phyloP scores from a whole-genome alignment of 2,329 filamentous ascomycete species.

The Penicillium griseofulvum region DNA sequence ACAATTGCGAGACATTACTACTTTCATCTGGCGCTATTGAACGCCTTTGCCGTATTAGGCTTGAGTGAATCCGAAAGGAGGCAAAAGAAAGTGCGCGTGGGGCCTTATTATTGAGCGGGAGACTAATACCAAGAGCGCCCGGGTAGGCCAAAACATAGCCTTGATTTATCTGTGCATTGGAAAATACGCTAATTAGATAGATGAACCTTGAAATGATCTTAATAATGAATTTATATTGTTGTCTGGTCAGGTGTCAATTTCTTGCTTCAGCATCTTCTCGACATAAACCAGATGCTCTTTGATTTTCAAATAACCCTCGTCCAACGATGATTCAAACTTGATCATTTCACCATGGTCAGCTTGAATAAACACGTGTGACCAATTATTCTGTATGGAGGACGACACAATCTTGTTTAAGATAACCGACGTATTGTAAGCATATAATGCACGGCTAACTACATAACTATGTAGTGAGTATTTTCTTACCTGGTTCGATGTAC shows the following conservation, averaged over 20 bases:
- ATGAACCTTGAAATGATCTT: not conserved
- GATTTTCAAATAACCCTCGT: slow-evolving; percentile 10
- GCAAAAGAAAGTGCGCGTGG: not conserved
- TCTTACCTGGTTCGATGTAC: slow-evolving; percentile 5
- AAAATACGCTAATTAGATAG: not conserved
- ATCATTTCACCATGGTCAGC: slow-evolving; percentile 27
- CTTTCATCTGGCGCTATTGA: not conserved
- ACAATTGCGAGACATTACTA: not conserved
- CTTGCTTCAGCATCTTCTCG: not conserved
- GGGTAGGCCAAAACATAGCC: not conserved
- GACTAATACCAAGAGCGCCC: not conserved
- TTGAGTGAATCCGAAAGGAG: not conserved
- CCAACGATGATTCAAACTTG: slow-evolving; percentile 19
- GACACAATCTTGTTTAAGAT: not conserved
- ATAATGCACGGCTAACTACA: not conserved
- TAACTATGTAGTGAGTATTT: not conserved
- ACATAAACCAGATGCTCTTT: slow-evolving; percentile 6
- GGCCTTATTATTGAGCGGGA: not conserved
- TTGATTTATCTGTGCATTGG: not conserved
- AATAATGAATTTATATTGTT: not conserved
- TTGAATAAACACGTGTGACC: slow-evolving; percentile 26
- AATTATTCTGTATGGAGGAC: not conserved
- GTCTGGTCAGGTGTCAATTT: not conserved
- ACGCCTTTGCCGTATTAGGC: not conserved
- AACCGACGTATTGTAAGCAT: not conserved